Evolutionary conservation across 805 yeast genomes (phyloP).

Genomic region (Candida nemodendra): DNA sequence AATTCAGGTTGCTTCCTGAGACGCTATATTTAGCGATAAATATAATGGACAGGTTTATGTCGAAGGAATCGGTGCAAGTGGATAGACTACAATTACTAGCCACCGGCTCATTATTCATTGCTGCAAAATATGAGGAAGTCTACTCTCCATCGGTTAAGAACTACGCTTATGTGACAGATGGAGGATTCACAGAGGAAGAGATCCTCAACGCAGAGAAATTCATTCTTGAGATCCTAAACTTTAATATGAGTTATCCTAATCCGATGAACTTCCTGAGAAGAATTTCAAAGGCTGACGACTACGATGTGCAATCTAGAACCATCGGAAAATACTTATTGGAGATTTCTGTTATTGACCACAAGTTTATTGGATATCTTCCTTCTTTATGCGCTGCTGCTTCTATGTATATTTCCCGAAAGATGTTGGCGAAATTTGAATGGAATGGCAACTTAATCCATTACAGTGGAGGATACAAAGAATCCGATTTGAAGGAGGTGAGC

Average conservation of each 20-base stretch:
- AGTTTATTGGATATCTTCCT: constrained; percentile 70
- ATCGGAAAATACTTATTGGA: constrained; percentile 83
- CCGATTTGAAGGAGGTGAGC: constrained; percentile 68
- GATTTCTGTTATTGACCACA: constrained; percentile 70
- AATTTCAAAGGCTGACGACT: constrained; percentile 87
- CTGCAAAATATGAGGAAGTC: constrained; percentile 93
- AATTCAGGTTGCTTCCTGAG: constrained; percentile 82
- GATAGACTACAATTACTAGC: constrained; percentile 83
- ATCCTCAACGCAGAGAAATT: constrained; percentile 81
- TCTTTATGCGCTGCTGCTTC: constrained; percentile 84
- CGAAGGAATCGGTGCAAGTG: constrained; percentile 68
- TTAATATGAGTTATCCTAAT: constrained; percentile 79
- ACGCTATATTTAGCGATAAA: constrained; percentile 81
- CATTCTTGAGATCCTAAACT: constrained; percentile 67
- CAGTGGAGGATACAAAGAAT: constrained; percentile 82
- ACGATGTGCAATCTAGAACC: constrained; percentile 79
- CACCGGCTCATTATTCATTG: constrained; percentile 80
- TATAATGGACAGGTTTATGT: constrained; percentile 83
- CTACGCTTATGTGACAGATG: constrained; percentile 86
- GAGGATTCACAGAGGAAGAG: constrained; percentile 76
- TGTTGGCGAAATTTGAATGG: constrained; percentile 72
- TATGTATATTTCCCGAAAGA: constrained; percentile 76
- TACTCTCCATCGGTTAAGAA: constrained; percentile 81
- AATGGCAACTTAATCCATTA: constrained; percentile 84
- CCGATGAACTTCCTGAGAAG: constrained; percentile 89